Conservation (phyloP, 176 grass and related monocot species). For the bread wheat (Triticum aestivum) region DNA sequence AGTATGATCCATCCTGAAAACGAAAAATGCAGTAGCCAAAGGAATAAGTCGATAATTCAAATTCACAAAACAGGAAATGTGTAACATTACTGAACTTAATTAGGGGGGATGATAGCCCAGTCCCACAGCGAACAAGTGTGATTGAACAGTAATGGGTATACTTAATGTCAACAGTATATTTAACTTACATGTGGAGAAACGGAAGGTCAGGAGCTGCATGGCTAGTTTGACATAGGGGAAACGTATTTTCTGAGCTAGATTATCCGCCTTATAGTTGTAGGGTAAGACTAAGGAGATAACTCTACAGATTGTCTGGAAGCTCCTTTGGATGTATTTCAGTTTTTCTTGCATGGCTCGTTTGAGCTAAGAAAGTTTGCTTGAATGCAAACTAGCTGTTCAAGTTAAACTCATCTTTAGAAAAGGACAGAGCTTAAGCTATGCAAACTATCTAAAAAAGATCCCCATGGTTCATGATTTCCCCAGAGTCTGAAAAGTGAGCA, state of each 20-base stretch:
- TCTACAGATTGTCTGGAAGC: not conserved
- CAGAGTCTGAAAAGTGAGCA: not conserved
- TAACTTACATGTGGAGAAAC: not conserved
- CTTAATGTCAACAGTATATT: not conserved
- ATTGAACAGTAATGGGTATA: not conserved
- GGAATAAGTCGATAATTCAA: slow-evolving; percentile 8
- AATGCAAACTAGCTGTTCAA: not conserved
- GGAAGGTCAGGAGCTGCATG: not conserved
- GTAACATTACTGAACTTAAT: slow-evolving; percentile 6
- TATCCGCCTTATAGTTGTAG: not conserved
- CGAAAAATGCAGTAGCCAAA: not conserved
- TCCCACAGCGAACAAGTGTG: not conserved
- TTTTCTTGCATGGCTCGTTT: not conserved
- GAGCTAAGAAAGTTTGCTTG: not conserved
- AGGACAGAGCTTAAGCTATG: not conserved
- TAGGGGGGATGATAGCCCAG: not conserved
- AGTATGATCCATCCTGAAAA: slow-evolving; percentile 98
- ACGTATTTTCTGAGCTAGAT: slow-evolving; percentile 1
- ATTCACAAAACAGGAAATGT: slow-evolving; percentile 3
- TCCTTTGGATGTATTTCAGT: not conserved
- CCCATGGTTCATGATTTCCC: not conserved
- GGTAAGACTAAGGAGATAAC: not conserved
- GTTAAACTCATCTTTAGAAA: not conserved
- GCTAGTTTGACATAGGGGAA: not conserved
- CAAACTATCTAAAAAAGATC: not conserved